These are phyloP conservation scores for Salix viminalis DNA, from an alignment of 345 rosid genomes.

Conservation along the genomic window DNA sequence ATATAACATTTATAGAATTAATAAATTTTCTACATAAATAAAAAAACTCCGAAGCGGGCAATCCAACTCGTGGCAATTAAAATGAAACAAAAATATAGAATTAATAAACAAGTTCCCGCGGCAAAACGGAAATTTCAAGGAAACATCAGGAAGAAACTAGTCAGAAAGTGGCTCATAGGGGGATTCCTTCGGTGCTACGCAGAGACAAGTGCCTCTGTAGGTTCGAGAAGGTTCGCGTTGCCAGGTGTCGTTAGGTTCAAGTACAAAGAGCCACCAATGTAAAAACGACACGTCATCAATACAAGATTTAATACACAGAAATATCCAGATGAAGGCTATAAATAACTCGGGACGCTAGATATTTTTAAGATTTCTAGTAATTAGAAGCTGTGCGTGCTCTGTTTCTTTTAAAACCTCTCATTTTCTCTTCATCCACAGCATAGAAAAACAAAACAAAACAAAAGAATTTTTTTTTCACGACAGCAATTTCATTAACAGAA, in stretches of 20 bases:
- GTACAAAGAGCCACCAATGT: background rate
- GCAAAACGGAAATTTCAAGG: background rate
- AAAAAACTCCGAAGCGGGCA: too few relatives aligned
- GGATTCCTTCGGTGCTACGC: background rate
- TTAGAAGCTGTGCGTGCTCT: background rate
- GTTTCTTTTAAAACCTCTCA: background rate
- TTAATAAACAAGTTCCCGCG: background rate
- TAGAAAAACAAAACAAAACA: background rate
- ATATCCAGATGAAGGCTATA: slow-evolving; percentile 49
- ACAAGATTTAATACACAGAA: slow-evolving; percentile 8
- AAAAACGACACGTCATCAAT: slow-evolving; percentile 18
- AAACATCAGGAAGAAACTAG: background rate
- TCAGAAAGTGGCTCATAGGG: background rate
- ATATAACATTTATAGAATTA: too few relatives aligned
- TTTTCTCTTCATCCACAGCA: background rate
- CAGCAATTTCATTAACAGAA: background rate
- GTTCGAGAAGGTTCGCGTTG: slow-evolving; percentile 28
- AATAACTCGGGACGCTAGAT: background rate
- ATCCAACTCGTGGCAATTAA: too few relatives aligned
- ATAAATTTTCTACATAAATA: too few relatives aligned
- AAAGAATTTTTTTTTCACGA: too few relatives aligned
- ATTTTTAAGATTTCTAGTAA: background rate
- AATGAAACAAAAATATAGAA: background rate
- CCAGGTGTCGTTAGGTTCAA: slow-evolving; percentile 1
- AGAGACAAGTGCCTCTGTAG: background rate